Conservation (phyloP, 1,139 yeast genomes). For the Geotrichum carabidarum region DNA sequence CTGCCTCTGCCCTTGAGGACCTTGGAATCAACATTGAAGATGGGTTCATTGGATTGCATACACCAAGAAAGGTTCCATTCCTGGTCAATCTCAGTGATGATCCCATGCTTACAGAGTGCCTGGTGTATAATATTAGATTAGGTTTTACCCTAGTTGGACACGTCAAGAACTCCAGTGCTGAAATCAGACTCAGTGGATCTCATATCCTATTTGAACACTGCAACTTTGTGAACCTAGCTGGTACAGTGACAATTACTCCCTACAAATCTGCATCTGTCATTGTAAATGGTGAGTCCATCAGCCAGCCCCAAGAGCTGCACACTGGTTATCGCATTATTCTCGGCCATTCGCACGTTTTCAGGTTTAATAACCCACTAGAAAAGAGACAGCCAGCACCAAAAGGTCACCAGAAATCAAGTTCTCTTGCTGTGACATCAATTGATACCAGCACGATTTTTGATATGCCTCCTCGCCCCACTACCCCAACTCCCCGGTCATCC, state of each 20-base stretch:
- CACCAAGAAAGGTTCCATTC: slow-evolving; percentile 32
- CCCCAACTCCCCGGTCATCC: not conserved
- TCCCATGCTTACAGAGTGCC: slow-evolving; percentile 30
- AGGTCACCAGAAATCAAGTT: slow-evolving; percentile 2
- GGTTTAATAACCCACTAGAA: slow-evolving; percentile 32
- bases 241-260: slow-evolving; percentile 23
- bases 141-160: slow-evolving; percentile 31
- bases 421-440: not conserved
- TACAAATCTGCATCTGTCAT: slow-evolving; percentile 23
- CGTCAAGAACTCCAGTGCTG: slow-evolving; percentile 21
- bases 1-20: slow-evolving; percentile 31
- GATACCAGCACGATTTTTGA: not conserved
- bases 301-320: slow-evolving; percentile 20
- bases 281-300: slow-evolving; percentile 27
- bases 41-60: slow-evolving; percentile 28
- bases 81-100: slow-evolving; percentile 33
- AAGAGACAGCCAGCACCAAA: slow-evolving; percentile 16
- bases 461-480: not conserved
- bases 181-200: slow-evolving; percentile 28
- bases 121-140: slow-evolving; percentile 30
- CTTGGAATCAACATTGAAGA: slow-evolving; percentile 29
- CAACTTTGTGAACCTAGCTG: slow-evolving; percentile 22
- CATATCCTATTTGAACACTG: slow-evolving; percentile 29
- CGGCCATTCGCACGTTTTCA: slow-evolving; percentile 29
- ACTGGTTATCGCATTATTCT: slow-evolving; percentile 30